These are phyloP conservation scores for Kitagawia praeruptora DNA, from an alignment of 129 eudicot species.

Conservation along the genomic window DNA sequence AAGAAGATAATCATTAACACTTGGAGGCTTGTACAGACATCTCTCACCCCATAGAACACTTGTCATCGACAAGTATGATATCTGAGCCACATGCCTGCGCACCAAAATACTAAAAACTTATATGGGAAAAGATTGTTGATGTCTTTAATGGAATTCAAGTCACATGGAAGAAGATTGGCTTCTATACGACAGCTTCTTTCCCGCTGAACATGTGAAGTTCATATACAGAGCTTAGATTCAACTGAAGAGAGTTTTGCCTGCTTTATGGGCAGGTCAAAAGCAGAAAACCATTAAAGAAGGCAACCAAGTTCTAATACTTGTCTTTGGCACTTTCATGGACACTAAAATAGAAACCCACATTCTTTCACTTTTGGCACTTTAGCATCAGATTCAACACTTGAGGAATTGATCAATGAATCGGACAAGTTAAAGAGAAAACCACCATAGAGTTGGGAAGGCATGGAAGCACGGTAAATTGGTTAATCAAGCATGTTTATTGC, in stretches of 20 bases:
- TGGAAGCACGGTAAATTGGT: no score
- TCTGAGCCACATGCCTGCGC: conserved; percentile 5
- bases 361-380: no score
- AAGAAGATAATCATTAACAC: conserved; percentile 12
- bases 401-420: no score
- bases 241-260: conserved; percentile 12
- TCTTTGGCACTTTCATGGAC: no score
- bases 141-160: conserved; percentile 16
- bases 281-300: conserved; percentile 12
- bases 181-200: conserved; percentile 14
- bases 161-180: conserved; percentile 16
- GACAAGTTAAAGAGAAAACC: no score
- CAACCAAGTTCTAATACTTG: conserved; percentile 11
- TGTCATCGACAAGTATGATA: conserved; percentile 22
- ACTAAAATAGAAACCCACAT: no score
- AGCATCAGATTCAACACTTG: no score
- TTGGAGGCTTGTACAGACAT: conserved; percentile 17
- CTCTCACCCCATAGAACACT: conserved; percentile 13
- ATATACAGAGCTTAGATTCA: conserved; percentile 13
- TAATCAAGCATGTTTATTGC: no score
- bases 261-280: conserved; percentile 8
- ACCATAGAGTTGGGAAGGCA: no score
- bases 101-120: background rate
- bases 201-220: conserved; percentile 10
- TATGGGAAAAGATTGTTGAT: conserved; percentile 21